Evolutionary conservation across 371 early-diverging fungal species (phyloP), one percentile per base, ranked within the genome.

Genomic region (Syncephalastrum sp.): DNA sequence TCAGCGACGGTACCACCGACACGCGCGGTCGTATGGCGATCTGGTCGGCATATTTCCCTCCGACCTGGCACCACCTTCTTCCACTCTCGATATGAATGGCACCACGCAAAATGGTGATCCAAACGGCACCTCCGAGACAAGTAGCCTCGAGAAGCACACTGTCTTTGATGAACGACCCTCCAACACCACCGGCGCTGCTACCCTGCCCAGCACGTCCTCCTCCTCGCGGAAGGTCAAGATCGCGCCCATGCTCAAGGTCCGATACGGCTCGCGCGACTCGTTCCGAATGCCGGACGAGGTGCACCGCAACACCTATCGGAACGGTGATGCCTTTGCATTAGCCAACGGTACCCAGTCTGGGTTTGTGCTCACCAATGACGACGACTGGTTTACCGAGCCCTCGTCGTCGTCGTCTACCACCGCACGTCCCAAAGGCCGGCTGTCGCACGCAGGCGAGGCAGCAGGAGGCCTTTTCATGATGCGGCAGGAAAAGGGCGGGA

Each of bases 391-490:
- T 14, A 46, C 38, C 19, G 46, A 47, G 16, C 23, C 54, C 4
- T 56, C 56, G 13, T 47, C 56, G 6, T 16, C 27, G 15, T 52
- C 53, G 3, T 47, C 45, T 15, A 23, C 17, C 6, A 33, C 38
- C 10, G 7, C 38, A 33, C 55, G 16, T n/a, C 29, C 13, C 21
- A 59, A 33, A 44, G 59, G 62, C 5, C 54, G 68, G 17, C 55
- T 57, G 27, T 44, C 69, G 0, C 70, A 72, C 47, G 72, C 68
- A 15, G 77, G 77, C 16, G 77, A 77, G 58, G 74, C 74, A 7
- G 74, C 74, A 10, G 74, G 74, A n/a, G 74, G 74, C 3, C 24
- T 77, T 24, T 27, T 77, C 10, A 69, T 77, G 74, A 72, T 77
- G 72, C 62, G 72, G n/a, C 69, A 67, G 47, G 54, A 63, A 29